A percentile compares a stretch with the other conserved stretches of the same genome.
phyloP scores from a whole-genome alignment of 495 filamentous ascomycete species.

The Rostrohypoxylon terebratum region DNA sequence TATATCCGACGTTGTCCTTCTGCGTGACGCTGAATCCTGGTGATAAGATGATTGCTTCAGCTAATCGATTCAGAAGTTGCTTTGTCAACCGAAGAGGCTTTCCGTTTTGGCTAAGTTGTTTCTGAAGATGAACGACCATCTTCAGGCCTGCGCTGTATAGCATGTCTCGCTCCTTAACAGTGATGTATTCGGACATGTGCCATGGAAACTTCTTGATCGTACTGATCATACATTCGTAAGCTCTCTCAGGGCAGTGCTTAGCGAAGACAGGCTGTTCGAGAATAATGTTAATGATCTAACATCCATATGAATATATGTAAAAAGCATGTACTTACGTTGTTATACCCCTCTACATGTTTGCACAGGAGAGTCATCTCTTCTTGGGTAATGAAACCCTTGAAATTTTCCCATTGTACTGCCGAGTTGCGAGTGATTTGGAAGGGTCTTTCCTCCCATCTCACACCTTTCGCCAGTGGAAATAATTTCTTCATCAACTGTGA shows the following conservation, averaged over 20 bases:
- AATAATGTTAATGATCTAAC: slow-evolving; percentile 22
- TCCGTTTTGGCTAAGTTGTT: slow-evolving; percentile 39
- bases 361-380: slow-evolving; percentile 77
- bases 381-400: slow-evolving; percentile 73
- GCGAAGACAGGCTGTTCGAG: slow-evolving; percentile 70
- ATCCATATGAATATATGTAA: background rate
- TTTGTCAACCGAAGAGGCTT: slow-evolving; percentile 57
- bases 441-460: slow-evolving; percentile 66
- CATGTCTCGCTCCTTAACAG: slow-evolving; percentile 69
- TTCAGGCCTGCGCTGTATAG: slow-evolving; percentile 64
- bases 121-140: slow-evolving; percentile 55
- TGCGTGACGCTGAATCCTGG: slow-evolving; percentile 66
- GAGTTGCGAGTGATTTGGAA: slow-evolving; percentile 55
- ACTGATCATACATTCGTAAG: slow-evolving; percentile 80
- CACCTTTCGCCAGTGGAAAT: slow-evolving; percentile 74
- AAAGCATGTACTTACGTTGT: slow-evolving; percentile 31
- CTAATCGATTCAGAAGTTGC: slow-evolving; percentile 68
- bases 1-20: slow-evolving; percentile 60
- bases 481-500: slow-evolving; percentile 71
- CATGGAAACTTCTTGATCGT: slow-evolving; percentile 83
- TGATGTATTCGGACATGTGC: slow-evolving; percentile 71
- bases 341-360: slow-evolving; percentile 69
- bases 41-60: slow-evolving; percentile 68
- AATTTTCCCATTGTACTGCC: slow-evolving; percentile 69
- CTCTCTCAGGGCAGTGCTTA: slow-evolving; percentile 73